These are phyloP conservation scores for Venturia pyrina DNA, from an alignment of 2,329 filamentous ascomycete genomes.

Conservation along the genomic window DNA sequence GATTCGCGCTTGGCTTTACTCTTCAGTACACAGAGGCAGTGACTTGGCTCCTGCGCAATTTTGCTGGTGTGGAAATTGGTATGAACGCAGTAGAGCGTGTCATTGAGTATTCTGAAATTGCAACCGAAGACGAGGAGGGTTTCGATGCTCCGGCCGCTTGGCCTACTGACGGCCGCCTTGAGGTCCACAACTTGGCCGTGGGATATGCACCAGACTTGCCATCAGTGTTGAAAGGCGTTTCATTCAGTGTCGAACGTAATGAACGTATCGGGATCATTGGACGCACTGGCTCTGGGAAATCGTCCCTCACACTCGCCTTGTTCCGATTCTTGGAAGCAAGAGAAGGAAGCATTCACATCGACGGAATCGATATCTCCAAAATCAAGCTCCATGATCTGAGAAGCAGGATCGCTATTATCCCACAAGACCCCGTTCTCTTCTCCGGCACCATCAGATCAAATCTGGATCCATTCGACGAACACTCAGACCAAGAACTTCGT, in stretches of 20 bases:
- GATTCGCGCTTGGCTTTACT: conserved; percentile 66
- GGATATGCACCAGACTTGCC: conserved; percentile 62
- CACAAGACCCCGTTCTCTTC: conserved; percentile 74
- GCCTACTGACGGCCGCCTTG: conserved; percentile 63
- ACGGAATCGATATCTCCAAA: conserved; percentile 64
- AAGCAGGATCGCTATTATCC: conserved; percentile 69
- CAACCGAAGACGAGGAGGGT: conserved; percentile 45
- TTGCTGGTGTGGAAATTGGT: conserved; percentile 54
- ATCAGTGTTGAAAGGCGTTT: conserved; percentile 59
- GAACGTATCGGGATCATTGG: conserved; percentile 57
- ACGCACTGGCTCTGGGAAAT: conserved; percentile 70
- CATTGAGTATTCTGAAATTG: conserved; percentile 60
- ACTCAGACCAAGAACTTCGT: conserved; percentile 57
- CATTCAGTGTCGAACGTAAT: conserved; percentile 55
- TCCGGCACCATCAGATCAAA: conserved; percentile 68
- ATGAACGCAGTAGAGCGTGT: conserved; percentile 73
- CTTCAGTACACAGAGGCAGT: conserved; percentile 57
- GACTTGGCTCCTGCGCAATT: conserved; percentile 56
- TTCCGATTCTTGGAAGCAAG: conserved; percentile 62
- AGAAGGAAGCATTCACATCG: conserved; percentile 38
- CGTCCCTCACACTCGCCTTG: conserved; percentile 61
- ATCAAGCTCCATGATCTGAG: conserved; percentile 61
- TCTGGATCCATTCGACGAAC: conserved; percentile 64
- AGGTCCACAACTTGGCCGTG: conserved; percentile 63
- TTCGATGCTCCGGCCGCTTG: conserved; percentile 56